Evolutionary conservation across 345 rosid species (phyloP).

Genomic region (Gossypium mustelinum): DNA sequence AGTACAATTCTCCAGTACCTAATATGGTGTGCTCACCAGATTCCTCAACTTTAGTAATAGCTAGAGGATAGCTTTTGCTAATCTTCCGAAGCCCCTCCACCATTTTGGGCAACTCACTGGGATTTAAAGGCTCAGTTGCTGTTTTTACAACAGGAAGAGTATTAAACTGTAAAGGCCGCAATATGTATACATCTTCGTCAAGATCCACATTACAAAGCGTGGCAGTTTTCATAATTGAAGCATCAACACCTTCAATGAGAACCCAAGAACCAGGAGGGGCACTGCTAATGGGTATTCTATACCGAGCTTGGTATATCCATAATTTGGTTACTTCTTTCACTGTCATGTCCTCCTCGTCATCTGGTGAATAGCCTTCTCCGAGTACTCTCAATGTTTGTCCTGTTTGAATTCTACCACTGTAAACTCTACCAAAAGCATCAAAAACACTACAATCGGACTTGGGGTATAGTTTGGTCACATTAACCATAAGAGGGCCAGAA

Average conservation of each 20-base stretch:
- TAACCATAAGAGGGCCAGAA: conserved; percentile 88
- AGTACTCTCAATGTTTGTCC: conserved; percentile 85
- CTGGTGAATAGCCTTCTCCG: conserved; percentile 98
- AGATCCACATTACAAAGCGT: conserved; percentile 65
- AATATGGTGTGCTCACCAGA: conserved; percentile 96
- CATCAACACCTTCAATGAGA: conserved; percentile 92
- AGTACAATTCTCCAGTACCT: conserved; percentile 92
- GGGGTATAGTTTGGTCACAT: conserved; percentile 91
- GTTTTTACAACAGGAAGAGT: conserved; percentile 97
- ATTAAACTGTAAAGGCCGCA: conserved; percentile 85
- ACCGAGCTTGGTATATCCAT: conserved; percentile 93
- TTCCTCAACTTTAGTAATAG: conserved; percentile 95
- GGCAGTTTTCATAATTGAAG: conserved; percentile 96
- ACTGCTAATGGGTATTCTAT: conserved; percentile 82
- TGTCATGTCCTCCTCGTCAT: conserved; percentile 97
- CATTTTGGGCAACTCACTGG: conserved; percentile 98
- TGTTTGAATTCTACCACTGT: conserved; percentile 84
- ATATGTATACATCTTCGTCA: conserved; percentile 82
- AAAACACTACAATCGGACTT: conserved; percentile 95
- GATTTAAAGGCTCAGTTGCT: conserved; percentile 96
- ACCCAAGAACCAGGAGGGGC: conserved; percentile 99
- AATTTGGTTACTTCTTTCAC: conserved; percentile 87
- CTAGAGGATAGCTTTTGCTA: conserved; percentile 97
- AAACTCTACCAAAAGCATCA: conserved; percentile 95
- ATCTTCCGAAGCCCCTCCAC: conserved; percentile 98